These are phyloP conservation scores for Penicillium nordicum DNA, from an alignment of 2,329 filamentous ascomycete genomes.

Conservation along the genomic window DNA sequence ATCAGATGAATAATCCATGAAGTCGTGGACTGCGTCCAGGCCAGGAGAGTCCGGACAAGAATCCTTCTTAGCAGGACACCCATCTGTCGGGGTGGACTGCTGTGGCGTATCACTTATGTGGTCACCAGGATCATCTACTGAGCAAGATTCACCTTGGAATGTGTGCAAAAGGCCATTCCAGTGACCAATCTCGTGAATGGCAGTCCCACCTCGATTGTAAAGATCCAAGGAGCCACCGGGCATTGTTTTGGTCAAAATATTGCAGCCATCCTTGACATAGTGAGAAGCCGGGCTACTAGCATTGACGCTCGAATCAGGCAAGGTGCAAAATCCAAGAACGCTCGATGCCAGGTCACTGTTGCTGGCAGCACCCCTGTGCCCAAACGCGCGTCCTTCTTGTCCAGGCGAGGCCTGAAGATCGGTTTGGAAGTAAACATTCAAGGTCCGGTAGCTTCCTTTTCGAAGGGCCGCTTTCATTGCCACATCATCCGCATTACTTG, in stretches of 20 bases:
- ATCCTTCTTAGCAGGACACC: constrained; percentile 52
- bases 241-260: constrained; percentile 56
- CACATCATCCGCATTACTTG: constrained; percentile 47
- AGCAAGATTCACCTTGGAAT: constrained; percentile 42
- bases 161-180: constrained; percentile 48
- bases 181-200: constrained; percentile 48
- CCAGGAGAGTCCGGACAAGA: constrained; percentile 48
- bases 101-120: constrained; percentile 46
- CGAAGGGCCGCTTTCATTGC: constrained; percentile 54
- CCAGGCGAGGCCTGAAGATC: constrained; percentile 41
- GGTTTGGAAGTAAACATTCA: constrained; percentile 61
- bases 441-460: constrained; percentile 51
- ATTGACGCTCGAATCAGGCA: constrained; percentile 44
- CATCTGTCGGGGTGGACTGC: constrained; percentile 56
- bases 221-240: constrained; percentile 48
- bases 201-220: constrained; percentile 49
- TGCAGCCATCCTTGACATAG: constrained; percentile 56
- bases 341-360: constrained; percentile 24
- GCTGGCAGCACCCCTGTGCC: constrained; percentile 16
- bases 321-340: constrained; percentile 55
- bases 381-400: constrained; percentile 23
- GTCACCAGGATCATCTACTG: constrained; percentile 36
- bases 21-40: constrained; percentile 55
- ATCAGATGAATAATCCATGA: constrained; percentile 59
- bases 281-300: constrained; percentile 32